These are phyloP conservation scores for Phytophthora pini DNA, from an alignment of 352 stramenopile species.

Conservation along the genomic window DNA sequence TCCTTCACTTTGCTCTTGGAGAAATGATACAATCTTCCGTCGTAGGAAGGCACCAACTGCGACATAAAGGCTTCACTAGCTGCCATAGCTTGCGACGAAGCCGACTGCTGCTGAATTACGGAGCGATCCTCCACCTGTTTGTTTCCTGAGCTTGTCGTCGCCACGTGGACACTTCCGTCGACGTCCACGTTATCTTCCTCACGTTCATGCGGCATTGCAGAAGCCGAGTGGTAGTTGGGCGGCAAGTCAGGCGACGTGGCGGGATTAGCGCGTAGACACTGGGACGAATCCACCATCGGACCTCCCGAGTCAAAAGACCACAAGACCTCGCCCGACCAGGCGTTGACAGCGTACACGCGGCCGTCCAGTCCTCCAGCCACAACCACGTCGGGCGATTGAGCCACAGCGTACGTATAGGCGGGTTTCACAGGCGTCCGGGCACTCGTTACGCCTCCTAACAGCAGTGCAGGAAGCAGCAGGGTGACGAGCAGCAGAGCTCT, in stretches of 20 bases:
- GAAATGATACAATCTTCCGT: constrained; percentile 81
- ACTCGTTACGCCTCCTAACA: neutral
- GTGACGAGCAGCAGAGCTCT: constrained; percentile 12
- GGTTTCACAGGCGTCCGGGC: neutral
- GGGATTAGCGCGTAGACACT: constrained; percentile 33
- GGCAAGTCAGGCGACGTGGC: constrained; percentile 18
- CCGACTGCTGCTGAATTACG: constrained; percentile 38
- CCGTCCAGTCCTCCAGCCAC: constrained; percentile 79
- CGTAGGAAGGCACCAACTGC: constrained; percentile 76
- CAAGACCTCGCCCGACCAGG: constrained; percentile 80
- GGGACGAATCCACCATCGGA: constrained; percentile 79
- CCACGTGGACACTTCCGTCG: constrained; percentile 37
- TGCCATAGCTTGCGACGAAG: constrained; percentile 32
- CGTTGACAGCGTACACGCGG: constrained; percentile 77
- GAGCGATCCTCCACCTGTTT: constrained; percentile 31
- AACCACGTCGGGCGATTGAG: constrained; percentile 53
- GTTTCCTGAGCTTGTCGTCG: constrained; percentile 1
- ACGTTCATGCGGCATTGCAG: constrained; percentile 1
- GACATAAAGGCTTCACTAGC: constrained; percentile 50
- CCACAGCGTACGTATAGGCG: constrained; percentile 25
- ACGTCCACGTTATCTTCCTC: constrained; percentile 27
- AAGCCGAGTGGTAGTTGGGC: constrained; percentile 14
- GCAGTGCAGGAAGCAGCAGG: constrained; percentile 1
- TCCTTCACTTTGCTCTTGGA: constrained; percentile 66
- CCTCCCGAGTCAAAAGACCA: constrained; percentile 87